Evolutionary conservation across 2,329 filamentous ascomycete species (phyloP), one percentile per base, ranked within the genome.

Genomic region (Trichoderma gracile): DNA sequence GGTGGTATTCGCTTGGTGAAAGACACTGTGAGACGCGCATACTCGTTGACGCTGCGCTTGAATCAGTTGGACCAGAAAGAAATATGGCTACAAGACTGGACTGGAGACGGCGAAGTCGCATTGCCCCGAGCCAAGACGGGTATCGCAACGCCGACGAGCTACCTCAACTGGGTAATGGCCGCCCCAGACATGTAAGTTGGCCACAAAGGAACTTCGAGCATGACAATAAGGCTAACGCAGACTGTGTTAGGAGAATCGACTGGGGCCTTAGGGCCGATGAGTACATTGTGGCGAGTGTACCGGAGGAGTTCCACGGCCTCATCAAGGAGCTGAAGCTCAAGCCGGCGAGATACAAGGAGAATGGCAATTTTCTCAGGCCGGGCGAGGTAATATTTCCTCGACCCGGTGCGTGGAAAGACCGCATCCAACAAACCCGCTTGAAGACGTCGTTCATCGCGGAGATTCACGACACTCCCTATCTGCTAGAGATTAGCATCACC

Each of bases 151-250:
- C 49, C 50, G 8, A 69, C 66, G 64, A 64, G 68, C 4, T 70
- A 69, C 15, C 58, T 77, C 27, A 72, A 74, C 62, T 77, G 77
- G 74, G 73, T 69, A 4, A 56, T 76, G 27, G 70, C 70, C 27
- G 73, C 75, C 6, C 77, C 77, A 15, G 77, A 78, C 40, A 76
- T 73, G 76, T 76, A 66, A 64, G 70, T 67, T 17, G n/a, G 25
- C 15, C 42, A 49, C 47, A 6, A 40, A n/a, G 50, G 3, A 23
- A 19, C 21, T 9, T 23, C 17, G 9, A 25, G 30, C 21, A 9
- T 19, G 45, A 21, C 2, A 9, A 10, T 2, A n/a, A 17, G 25
- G n/a, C 21, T 62, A n/a, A 62, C 21, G 17, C 12, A 25, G 17
- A 3, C 30, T 21, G 17, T 21, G 19, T 38, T 47, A 77, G 75